phyloP scores from a whole-genome alignment of 441 rosid genomes.

The Lepidium campestre region DNA sequence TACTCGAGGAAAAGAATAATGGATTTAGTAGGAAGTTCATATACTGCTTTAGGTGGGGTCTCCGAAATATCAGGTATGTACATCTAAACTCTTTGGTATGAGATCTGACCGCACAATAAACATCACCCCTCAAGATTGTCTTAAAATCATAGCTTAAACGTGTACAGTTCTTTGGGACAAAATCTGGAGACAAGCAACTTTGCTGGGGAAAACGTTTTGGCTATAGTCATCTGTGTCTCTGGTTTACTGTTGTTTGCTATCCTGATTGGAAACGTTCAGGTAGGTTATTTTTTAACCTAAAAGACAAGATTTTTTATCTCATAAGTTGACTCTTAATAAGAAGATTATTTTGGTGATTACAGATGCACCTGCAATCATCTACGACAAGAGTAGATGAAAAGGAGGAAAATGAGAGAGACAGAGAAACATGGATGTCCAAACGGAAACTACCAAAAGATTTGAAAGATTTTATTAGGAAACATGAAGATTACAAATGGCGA shows the following conservation, averaged over 20 bases:
- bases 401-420: constrained; percentile 65
- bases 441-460: constrained; percentile 47
- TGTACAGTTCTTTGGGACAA: constrained; percentile 58
- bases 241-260: constrained; percentile 69
- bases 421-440: constrained; percentile 70
- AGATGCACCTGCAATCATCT: constrained; percentile 59
- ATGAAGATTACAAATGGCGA: constrained; percentile 61
- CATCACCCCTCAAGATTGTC: too few relatives aligned
- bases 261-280: constrained; percentile 92
- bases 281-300: constrained; percentile 34
- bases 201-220: constrained; percentile 48
- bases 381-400: constrained; percentile 61
- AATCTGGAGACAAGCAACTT: constrained; percentile 55
- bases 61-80: constrained; percentile 57
- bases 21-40: constrained; percentile 56
- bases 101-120: background rate
- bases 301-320: background rate
- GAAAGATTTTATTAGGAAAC: constrained; percentile 40
- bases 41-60: constrained; percentile 83
- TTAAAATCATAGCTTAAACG: background rate
- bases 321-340: background rate
- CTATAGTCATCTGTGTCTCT: constrained; percentile 40
- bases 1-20: constrained; percentile 40
- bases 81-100: background rate
- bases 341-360: background rate